A percentile compares a stretch with the other conserved stretches of the same genome.
Conservation (phyloP, 2,329 filamentous ascomycete genomes). For the Diaporthe vexans region DNA sequence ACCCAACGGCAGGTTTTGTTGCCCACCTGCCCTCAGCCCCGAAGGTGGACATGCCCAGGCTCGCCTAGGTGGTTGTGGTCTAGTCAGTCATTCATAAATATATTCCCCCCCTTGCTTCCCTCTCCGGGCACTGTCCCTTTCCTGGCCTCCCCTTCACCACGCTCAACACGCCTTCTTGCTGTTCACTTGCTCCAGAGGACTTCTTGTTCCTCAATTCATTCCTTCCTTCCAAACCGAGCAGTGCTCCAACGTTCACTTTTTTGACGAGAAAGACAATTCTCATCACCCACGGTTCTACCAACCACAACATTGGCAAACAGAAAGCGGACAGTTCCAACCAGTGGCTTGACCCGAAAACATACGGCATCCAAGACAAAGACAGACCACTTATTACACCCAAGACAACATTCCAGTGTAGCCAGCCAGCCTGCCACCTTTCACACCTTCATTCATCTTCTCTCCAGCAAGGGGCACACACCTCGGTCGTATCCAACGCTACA, state of each 20-base stretch:
- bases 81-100: slow-evolving; percentile 34
- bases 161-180: slow-evolving; percentile 30
- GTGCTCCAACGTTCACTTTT: slow-evolving; percentile 40
- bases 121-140: neutral
- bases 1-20: neutral
- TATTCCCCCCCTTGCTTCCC: slow-evolving; percentile 21
- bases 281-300: slow-evolving; percentile 32
- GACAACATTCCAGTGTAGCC: slow-evolving; percentile 30
- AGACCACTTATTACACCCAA: neutral
- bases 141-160: slow-evolving; percentile 10
- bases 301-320: slow-evolving; percentile 31
- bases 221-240: slow-evolving; percentile 41
- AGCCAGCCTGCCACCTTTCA: slow-evolving; percentile 34
- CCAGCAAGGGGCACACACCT: slow-evolving; percentile 15
- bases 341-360: slow-evolving; percentile 28
- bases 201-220: slow-evolving; percentile 37
- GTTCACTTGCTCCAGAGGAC: slow-evolving; percentile 25
- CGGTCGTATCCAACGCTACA: slow-evolving; percentile 15
- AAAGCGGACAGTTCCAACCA: slow-evolving; percentile 7
- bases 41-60: slow-evolving; percentile 21
- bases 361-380: slow-evolving; percentile 29
- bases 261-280: slow-evolving; percentile 28
- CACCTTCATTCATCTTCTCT: slow-evolving; percentile 36
- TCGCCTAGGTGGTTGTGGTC: neutral
- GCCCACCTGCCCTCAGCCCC: slow-evolving; percentile 11